These are phyloP conservation scores for Phytophthora europaea DNA, from an alignment of 352 stramenopile genomes.

Conservation along the genomic window DNA sequence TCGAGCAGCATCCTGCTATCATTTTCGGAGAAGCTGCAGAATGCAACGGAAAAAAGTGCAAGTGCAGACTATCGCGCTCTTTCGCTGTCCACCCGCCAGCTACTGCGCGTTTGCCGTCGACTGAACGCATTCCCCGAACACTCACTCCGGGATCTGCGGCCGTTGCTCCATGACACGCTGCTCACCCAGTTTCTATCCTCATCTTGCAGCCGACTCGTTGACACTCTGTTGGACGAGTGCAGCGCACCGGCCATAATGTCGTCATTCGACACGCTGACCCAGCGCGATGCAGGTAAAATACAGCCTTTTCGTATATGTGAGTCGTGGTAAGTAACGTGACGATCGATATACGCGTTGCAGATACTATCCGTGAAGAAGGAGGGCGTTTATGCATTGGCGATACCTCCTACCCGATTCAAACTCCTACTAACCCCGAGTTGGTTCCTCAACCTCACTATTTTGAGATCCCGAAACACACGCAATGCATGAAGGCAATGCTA, in stretches of 20 bases:
- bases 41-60: slow-evolving; percentile 49
- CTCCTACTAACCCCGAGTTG: slow-evolving; percentile 69
- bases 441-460: slow-evolving; percentile 92
- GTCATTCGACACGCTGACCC: background rate
- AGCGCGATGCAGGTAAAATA: slow-evolving; percentile 8
- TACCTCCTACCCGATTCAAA: slow-evolving; percentile 67
- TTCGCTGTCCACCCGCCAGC: slow-evolving; percentile 72
- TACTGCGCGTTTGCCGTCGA: slow-evolving; percentile 72
- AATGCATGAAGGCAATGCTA: slow-evolving; percentile 89
- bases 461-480: slow-evolving; percentile 91
- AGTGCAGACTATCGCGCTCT: slow-evolving; percentile 63
- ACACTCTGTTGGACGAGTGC: slow-evolving; percentile 64
- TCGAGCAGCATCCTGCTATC: slow-evolving; percentile 54
- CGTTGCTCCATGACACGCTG: slow-evolving; percentile 80
- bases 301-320: background rate
- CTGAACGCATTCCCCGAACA: slow-evolving; percentile 76
- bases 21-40: slow-evolving; percentile 65
- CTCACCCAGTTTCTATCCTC: slow-evolving; percentile 80
- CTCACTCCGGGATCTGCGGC: slow-evolving; percentile 68
- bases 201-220: slow-evolving; percentile 57
- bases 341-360: slow-evolving; percentile 1
- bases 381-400: slow-evolving; percentile 70
- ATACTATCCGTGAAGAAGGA: slow-evolving; percentile 55
- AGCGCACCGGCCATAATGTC: slow-evolving; percentile 32
- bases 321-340: background rate